phyloP scores from a whole-genome alignment of 257 asterid species.

The Solanum appendiculatum region DNA sequence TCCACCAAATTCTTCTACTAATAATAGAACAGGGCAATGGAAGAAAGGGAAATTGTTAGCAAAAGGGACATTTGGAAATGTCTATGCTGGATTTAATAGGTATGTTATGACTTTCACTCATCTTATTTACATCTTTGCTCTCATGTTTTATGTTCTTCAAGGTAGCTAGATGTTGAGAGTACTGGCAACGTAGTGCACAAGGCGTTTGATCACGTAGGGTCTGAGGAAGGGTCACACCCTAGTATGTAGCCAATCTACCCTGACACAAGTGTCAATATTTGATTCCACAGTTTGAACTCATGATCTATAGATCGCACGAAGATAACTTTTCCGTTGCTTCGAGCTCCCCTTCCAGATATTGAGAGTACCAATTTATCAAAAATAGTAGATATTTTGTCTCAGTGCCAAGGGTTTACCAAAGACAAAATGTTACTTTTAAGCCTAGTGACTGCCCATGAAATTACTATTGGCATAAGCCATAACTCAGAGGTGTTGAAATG shows the following conservation, averaged over 20 bases:
- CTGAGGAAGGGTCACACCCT: not conserved
- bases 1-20: slow-evolving; percentile 7
- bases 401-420: too few species aligned
- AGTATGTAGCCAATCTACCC: not conserved
- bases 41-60: slow-evolving; percentile 62
- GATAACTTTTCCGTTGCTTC: too few species aligned
- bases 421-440: too few species aligned
- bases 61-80: slow-evolving; percentile 62
- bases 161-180: not conserved
- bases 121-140: not conserved
- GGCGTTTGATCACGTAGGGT: not conserved
- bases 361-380: too few species aligned
- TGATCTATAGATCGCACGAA: not conserved
- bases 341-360: too few species aligned
- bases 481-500: too few species aligned
- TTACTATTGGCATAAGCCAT: too few species aligned
- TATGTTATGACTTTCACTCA: not conserved
- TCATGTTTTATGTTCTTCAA: not conserved
- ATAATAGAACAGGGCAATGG: slow-evolving; percentile 17
- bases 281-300: not conserved
- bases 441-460: too few species aligned
- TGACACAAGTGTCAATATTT: not conserved
- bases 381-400: too few species aligned
- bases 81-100: slow-evolving; percentile 62
- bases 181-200: not conserved